Conservation (phyloP, 1,284 basidiomycete species). For the Heterobasidion occidentale region DNA sequence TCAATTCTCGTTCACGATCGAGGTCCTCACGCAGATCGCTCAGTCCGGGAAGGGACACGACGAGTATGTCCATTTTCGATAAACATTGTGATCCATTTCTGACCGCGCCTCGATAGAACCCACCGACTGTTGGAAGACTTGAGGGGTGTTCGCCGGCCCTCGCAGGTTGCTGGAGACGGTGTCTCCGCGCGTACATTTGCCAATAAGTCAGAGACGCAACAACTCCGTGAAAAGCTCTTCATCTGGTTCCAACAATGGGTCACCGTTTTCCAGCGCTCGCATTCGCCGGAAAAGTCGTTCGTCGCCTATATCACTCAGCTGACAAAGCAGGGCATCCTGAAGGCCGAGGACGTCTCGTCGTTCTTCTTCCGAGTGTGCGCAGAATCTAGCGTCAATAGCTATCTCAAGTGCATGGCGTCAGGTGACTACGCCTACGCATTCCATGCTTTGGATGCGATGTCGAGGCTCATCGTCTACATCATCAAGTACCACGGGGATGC, state of each 20-base stretch:
- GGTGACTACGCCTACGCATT: constrained; percentile 79
- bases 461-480: constrained; percentile 93
- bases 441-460: constrained; percentile 93
- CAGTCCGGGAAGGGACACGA: constrained; percentile 75
- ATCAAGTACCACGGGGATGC: constrained; percentile 99
- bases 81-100: background rate
- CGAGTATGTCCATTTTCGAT: constrained; percentile 42
- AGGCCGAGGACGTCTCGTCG: constrained; percentile 93
- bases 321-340: constrained; percentile 94
- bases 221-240: constrained; percentile 62
- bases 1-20: constrained; percentile 79
- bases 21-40: constrained; percentile 70
- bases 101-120: constrained; percentile 27
- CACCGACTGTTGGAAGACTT: constrained; percentile 67
- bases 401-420: constrained; percentile 77
- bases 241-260: constrained; percentile 93
- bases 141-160: constrained; percentile 45
- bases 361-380: constrained; percentile 99
- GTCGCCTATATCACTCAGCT: constrained; percentile 96
- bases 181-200: constrained; percentile 38
- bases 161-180: constrained; percentile 20
- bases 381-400: constrained; percentile 89
- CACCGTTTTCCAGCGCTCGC: constrained; percentile 86
- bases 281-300: constrained; percentile 89
- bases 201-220: constrained; percentile 61